A percentile compares a stretch with the other conserved stretches of the same genome.
These are phyloP conservation scores for Laetiporus sulphureus DNA, from an alignment of 1,284 basidiomycete genomes.

Conservation along the genomic window DNA sequence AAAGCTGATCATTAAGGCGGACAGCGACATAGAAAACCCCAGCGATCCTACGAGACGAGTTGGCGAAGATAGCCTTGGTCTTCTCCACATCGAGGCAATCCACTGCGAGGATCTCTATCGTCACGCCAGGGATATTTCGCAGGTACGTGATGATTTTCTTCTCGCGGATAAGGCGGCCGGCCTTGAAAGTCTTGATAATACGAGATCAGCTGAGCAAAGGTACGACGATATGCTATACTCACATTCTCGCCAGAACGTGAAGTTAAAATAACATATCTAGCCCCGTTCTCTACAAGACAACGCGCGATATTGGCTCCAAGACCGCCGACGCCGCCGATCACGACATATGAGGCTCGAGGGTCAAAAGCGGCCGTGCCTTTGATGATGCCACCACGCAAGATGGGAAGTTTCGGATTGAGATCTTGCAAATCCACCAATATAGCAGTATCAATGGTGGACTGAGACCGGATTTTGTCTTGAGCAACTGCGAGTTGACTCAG, in stretches of 20 bases:
- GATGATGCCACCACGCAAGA: slow-evolving; percentile 5
- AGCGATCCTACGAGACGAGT: neutral
- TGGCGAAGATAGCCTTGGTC: slow-evolving; percentile 8
- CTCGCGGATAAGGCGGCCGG: slow-evolving; percentile 6
- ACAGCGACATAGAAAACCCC: slow-evolving; percentile 16
- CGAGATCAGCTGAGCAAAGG: neutral
- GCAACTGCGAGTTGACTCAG: neutral
- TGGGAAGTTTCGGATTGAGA: slow-evolving; percentile 1
- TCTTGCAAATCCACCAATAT: neutral
- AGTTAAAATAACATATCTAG: slow-evolving; percentile 10
- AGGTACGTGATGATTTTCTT: slow-evolving; percentile 9
- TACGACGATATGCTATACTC: neutral
- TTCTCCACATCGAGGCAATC: slow-evolving; percentile 9
- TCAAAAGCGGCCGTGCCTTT: slow-evolving; percentile 8
- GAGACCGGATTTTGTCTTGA: neutral
- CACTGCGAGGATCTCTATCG: slow-evolving; percentile 9
- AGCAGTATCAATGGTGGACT: neutral
- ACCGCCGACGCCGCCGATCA: slow-evolving; percentile 13
- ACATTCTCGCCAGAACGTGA: slow-evolving; percentile 12
- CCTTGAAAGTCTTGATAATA: slow-evolving; percentile 2
- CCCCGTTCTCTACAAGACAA: slow-evolving; percentile 10
- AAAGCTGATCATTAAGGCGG: slow-evolving; percentile 11
- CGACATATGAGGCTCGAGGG: slow-evolving; percentile 10
- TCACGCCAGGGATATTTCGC: slow-evolving; percentile 7
- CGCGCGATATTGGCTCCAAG: slow-evolving; percentile 8